Evolutionary conservation across 257 asterid genomes (phyloP).

Genomic region (Scutellaria baicalensis): DNA sequence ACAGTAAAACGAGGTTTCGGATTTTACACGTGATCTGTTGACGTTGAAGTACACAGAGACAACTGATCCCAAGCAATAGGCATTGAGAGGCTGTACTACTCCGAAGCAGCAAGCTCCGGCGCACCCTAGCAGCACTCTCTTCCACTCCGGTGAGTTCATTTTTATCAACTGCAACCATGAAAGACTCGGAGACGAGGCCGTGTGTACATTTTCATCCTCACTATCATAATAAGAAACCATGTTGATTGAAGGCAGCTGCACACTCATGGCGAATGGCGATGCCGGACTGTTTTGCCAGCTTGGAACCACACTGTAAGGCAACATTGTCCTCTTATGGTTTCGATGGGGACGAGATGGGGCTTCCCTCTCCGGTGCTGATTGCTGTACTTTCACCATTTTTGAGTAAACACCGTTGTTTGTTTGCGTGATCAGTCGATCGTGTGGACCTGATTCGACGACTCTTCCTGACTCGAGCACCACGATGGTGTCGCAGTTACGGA

Average conservation of each 20-base stretch:
- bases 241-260: constrained; percentile 30
- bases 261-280: constrained; percentile 32
- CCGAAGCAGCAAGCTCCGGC: constrained; percentile 54
- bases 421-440: constrained; percentile 48
- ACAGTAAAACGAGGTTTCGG: constrained; percentile 33
- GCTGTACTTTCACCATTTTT: constrained; percentile 50
- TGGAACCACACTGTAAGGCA: constrained; percentile 23
- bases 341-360: constrained; percentile 1
- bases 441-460: constrained; percentile 63
- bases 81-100: constrained; percentile 52
- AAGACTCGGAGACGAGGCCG: constrained; percentile 2
- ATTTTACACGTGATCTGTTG: constrained; percentile 29
- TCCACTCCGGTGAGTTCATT: constrained; percentile 76
- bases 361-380: constrained; percentile 20
- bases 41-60: constrained; percentile 43
- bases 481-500: constrained; percentile 44
- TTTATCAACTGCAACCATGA: constrained; percentile 41
- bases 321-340: background rate
- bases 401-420: constrained; percentile 36
- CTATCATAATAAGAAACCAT: constrained; percentile 36
- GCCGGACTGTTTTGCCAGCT: constrained; percentile 49
- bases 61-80: constrained; percentile 55
- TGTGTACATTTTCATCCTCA: constrained; percentile 22
- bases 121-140: constrained; percentile 56
- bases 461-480: constrained; percentile 50